Percentiles rank a stretch among this genome's conserved stretches.
phyloP scores from a whole-genome alignment of 495 filamentous ascomycete species.

The Penicillium herquei region DNA sequence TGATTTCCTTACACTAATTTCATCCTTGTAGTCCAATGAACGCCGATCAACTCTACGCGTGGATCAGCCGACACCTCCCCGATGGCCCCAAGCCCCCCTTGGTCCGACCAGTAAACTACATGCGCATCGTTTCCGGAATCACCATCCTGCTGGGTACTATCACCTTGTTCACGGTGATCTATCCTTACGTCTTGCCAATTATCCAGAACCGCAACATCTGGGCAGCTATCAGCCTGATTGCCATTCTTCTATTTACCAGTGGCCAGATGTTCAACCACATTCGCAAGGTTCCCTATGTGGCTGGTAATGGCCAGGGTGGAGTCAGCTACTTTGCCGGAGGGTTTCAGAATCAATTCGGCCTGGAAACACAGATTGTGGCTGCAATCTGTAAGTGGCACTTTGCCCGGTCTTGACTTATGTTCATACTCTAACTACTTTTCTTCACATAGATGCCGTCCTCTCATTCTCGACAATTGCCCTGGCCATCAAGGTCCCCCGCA shows the following conservation, averaged over 20 bases:
- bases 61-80: conserved; percentile 75
- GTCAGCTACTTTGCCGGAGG: conserved; percentile 90
- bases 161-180: conserved; percentile 70
- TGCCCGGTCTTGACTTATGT: conserved; percentile 10
- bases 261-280: conserved; percentile 99
- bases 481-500: conserved; percentile 86
- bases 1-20: neutral
- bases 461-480: conserved; percentile 88
- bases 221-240: conserved; percentile 86
- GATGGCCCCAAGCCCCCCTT: conserved; percentile 71
- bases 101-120: conserved; percentile 82
- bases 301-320: conserved; percentile 79
- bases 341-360: conserved; percentile 91
- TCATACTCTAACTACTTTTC: neutral
- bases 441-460: conserved; percentile 75
- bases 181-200: conserved; percentile 79
- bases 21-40: conserved; percentile 56
- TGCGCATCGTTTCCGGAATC: conserved; percentile 64
- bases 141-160: conserved; percentile 65
- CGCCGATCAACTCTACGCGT: conserved; percentile 75
- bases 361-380: conserved; percentile 95
- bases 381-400: conserved; percentile 76
- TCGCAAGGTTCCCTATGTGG: conserved; percentile 92
- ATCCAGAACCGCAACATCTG: conserved; percentile 90
- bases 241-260: conserved; percentile 89